A percentile compares a stretch with the other conserved stretches of the same genome.
Conservation (phyloP, 306 rosid genomes). For the Quercus wislizeni region DNA sequence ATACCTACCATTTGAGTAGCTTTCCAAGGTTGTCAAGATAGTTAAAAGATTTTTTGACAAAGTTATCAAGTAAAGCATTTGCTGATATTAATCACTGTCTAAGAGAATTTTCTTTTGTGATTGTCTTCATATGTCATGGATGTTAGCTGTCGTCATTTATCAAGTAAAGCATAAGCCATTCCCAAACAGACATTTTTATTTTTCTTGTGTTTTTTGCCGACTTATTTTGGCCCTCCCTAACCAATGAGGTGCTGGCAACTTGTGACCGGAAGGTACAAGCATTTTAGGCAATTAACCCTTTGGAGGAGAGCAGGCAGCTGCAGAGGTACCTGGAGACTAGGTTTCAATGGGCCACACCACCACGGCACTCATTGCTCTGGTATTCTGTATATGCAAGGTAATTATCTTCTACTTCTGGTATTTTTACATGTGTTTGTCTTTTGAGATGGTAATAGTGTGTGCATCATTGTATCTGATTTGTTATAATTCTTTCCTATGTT, state of each 20-base stretch:
- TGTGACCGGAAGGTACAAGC: constrained; percentile 69
- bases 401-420: background rate
- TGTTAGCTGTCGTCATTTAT: too few relatives aligned
- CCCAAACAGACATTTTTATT: too few relatives aligned
- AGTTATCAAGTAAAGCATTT: too few relatives aligned
- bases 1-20: background rate
- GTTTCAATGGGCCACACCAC: constrained; percentile 64
- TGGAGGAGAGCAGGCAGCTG: constrained; percentile 88
- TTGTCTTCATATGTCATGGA: too few relatives aligned
- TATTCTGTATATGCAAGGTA: constrained; percentile 89
- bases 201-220: too few relatives aligned
- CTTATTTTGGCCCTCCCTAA: constrained; percentile 3
- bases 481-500: background rate
- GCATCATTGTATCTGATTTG: background rate
- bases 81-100: too few relatives aligned
- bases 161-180: too few relatives aligned
- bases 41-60: background rate
- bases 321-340: constrained; percentile 95
- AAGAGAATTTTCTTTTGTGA: too few relatives aligned
- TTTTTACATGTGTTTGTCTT: background rate
- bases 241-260: constrained; percentile 14
- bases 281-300: constrained; percentile 87
- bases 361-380: constrained; percentile 91
- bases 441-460: background rate
- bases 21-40: background rate